Conservation (phyloP, 1,284 basidiomycete species). For the Austroboletus novae-zelandiae region DNA sequence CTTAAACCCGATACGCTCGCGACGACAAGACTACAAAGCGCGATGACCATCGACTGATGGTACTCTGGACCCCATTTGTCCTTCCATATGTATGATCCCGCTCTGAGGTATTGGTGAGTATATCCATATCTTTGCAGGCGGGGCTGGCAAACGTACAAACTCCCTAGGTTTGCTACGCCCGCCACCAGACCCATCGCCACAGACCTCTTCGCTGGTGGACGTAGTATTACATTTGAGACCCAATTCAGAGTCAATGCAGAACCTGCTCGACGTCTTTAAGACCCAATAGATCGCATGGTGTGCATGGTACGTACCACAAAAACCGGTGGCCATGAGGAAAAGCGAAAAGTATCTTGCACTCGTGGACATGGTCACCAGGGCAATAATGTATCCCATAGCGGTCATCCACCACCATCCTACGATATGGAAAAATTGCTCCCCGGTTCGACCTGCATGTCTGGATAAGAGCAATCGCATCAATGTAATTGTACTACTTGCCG, state of each 20-base stretch:
- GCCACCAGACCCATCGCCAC: constrained; percentile 42
- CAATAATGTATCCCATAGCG: constrained; percentile 62
- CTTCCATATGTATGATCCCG: constrained; percentile 54
- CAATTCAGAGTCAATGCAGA: constrained; percentile 61
- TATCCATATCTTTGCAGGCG: not conserved
- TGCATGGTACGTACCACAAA: constrained; percentile 41
- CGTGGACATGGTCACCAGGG: constrained; percentile 50
- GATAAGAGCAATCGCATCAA: not conserved
- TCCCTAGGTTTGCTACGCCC: constrained; percentile 32
- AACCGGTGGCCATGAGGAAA: constrained; percentile 62
- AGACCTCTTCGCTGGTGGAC: constrained; percentile 60
- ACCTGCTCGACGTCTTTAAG: constrained; percentile 36
- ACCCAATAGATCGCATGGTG: not conserved
- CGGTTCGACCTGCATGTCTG: constrained; percentile 54
- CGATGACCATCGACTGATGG: constrained; percentile 51
- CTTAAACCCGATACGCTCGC: constrained; percentile 37
- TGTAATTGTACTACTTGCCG: constrained; percentile 38
- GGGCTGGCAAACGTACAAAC: constrained; percentile 22
- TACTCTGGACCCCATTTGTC: constrained; percentile 49
- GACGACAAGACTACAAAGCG: constrained; percentile 40
- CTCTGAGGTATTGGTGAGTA: constrained; percentile 25
- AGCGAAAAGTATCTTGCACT: constrained; percentile 61
- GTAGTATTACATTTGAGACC: constrained; percentile 60
- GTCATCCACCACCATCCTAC: constrained; percentile 56
- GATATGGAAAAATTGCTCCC: constrained; percentile 70